Evolutionary conservation across 2,329 filamentous ascomycete species (phyloP).

Genomic region (Chaetomium globosum): DNA sequence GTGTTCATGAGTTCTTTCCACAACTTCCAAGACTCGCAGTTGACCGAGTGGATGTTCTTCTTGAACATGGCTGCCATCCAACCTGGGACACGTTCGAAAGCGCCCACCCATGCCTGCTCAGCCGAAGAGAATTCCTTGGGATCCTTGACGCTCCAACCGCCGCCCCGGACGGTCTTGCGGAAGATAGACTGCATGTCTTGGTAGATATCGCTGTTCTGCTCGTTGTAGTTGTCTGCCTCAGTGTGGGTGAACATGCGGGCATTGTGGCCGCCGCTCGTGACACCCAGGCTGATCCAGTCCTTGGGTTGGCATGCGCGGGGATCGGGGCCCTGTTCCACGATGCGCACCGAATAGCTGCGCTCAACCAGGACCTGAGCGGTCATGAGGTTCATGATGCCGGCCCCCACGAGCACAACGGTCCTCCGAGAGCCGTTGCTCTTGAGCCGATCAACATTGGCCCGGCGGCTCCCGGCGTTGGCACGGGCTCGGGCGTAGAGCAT

Average conservation of each 20-base stretch:
- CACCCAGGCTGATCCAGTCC: conserved; percentile 4
- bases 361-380: not conserved
- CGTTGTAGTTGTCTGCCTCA: conserved; percentile 11
- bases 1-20: conserved; percentile 6
- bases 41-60: conserved; percentile 7
- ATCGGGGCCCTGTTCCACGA: not conserved
- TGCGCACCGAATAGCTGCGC: not conserved
- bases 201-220: conserved; percentile 8
- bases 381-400: not conserved
- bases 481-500: not conserved
- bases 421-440: not conserved
- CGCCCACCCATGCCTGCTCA: conserved; percentile 9
- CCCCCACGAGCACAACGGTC: not conserved
- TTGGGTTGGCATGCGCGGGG: not conserved
- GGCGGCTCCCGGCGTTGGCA: not conserved
- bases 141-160: conserved; percentile 10
- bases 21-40: not conserved
- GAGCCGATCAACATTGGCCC: not conserved
- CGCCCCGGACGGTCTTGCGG: not conserved
- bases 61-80: conserved; percentile 13
- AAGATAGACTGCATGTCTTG: conserved; percentile 12
- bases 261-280: conserved; percentile 8
- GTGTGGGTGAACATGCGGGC: conserved; percentile 13
- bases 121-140: conserved; percentile 1
- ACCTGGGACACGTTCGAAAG: not conserved